A percentile compares a stretch with the other conserved stretches of the same genome.
phyloP scores from a whole-genome alignment of 768 basidiomycete genomes.

The Collybia nuda region DNA sequence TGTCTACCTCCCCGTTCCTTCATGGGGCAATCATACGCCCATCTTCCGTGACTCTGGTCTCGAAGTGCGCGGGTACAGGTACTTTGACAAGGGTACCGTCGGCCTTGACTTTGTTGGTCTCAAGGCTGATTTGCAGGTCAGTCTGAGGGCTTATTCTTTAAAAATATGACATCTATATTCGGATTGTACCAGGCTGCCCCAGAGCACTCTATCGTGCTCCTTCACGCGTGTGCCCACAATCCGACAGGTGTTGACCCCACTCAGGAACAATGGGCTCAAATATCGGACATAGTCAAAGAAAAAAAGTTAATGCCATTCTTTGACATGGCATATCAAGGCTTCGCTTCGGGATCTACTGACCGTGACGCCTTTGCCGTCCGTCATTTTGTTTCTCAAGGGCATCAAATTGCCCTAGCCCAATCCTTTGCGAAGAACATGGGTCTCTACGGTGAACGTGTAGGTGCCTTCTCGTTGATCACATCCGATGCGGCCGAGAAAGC shows the following conservation, averaged over 20 bases:
- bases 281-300: slow-evolving; percentile 85
- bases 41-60: slow-evolving; percentile 94
- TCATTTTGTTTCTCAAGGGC: slow-evolving; percentile 88
- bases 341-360: slow-evolving; percentile 90
- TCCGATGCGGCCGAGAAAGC: slow-evolving; percentile 72
- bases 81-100: slow-evolving; percentile 91
- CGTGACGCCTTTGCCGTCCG: slow-evolving; percentile 95
- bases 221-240: slow-evolving; percentile 99
- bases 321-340: slow-evolving; percentile 99
- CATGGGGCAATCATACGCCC: slow-evolving; percentile 97
- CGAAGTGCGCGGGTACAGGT: slow-evolving; percentile 89
- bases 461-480: slow-evolving; percentile 88
- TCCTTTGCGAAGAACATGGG: slow-evolving; percentile 99
- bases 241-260: slow-evolving; percentile 99
- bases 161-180: not conserved
- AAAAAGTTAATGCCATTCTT: slow-evolving; percentile 96
- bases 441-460: slow-evolving; percentile 96
- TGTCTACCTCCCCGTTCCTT: slow-evolving; percentile 90
- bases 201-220: slow-evolving; percentile 78
- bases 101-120: slow-evolving; percentile 91
- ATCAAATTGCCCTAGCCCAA: slow-evolving; percentile 89
- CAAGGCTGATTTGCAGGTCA: slow-evolving; percentile 81
- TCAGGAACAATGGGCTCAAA: slow-evolving; percentile 86
- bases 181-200: slow-evolving; percentile 55
- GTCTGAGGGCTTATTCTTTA: slow-evolving; percentile 14